phyloP scores from a whole-genome alignment of 148 eudicot genomes.

The Euryodendron excelsum region DNA sequence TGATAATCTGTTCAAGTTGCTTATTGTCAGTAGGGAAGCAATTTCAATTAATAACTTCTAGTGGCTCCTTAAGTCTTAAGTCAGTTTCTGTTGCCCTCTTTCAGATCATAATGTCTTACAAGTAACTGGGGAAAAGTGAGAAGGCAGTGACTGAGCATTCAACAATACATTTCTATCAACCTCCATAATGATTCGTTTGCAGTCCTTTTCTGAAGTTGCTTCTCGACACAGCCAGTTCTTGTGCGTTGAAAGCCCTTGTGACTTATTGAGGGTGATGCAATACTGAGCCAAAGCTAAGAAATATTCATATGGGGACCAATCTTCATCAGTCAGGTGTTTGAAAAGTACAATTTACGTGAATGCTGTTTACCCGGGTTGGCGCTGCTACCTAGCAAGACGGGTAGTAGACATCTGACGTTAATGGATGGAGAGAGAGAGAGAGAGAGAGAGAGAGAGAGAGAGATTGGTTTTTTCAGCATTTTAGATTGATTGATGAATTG shows the following conservation, averaged over 20 bases:
- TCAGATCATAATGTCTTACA: background rate
- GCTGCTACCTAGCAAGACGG: no score
- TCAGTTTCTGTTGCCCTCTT: background rate
- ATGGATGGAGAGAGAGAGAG: no score
- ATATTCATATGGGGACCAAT: background rate
- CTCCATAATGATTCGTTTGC: no score
- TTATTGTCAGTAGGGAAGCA: background rate
- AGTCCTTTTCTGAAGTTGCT: no score
- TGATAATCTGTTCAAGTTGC: constrained; percentile 8
- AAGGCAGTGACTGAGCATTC: background rate
- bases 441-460: no score
- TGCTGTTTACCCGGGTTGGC: no score
- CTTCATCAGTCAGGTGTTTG: background rate
- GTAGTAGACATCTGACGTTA: no score
- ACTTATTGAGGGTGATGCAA: no score
- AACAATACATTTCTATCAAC: no score
- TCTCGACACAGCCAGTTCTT: no score
- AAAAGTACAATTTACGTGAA: no score
- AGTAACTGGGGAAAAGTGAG: background rate
- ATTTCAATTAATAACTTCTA: background rate
- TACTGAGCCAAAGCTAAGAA: background rate
- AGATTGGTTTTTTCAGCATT: background rate
- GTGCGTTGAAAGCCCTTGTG: no score
- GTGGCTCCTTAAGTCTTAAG: background rate
- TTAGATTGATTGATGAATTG: background rate